Percentiles rank a stretch among this genome's conserved stretches.
Conservation (phyloP, 2,329 filamentous ascomycete species). For the Chrysosphaeria jannelii region DNA sequence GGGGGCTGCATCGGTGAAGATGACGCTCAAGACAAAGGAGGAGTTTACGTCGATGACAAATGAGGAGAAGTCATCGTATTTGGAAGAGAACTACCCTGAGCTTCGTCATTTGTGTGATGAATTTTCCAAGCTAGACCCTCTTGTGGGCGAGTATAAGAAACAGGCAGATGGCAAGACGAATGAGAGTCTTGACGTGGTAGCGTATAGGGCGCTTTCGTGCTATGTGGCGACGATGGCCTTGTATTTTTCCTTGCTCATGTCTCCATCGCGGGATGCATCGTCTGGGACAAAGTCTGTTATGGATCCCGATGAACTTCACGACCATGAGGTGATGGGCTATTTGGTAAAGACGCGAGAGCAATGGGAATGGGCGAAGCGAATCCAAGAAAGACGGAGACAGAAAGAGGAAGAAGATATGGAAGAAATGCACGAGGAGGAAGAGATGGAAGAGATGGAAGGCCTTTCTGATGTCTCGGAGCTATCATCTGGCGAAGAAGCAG, state of each 20-base stretch:
- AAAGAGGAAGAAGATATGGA: slow-evolving; percentile 2
- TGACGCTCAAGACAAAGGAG: slow-evolving; percentile 60
- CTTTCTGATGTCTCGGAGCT: background rate
- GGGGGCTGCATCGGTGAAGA: slow-evolving; percentile 17
- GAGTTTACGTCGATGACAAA: slow-evolving; percentile 51
- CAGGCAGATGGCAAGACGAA: slow-evolving; percentile 20
- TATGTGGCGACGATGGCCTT: slow-evolving; percentile 70
- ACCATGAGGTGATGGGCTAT: slow-evolving; percentile 74
- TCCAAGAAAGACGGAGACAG: slow-evolving; percentile 19
- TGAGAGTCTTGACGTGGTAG: slow-evolving; percentile 30
- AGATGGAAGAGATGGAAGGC: slow-evolving; percentile 1
- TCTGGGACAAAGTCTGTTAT: slow-evolving; percentile 25
- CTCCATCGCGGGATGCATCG: slow-evolving; percentile 28
- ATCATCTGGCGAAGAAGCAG: background rate
- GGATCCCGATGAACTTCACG: slow-evolving; percentile 49
- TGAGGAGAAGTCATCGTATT: slow-evolving; percentile 43
- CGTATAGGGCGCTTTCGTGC: slow-evolving; percentile 52
- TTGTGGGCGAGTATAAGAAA: slow-evolving; percentile 25
- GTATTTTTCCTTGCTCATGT: slow-evolving; percentile 86
- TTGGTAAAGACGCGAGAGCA: slow-evolving; percentile 50
- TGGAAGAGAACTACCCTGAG: slow-evolving; percentile 67
- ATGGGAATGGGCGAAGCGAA: slow-evolving; percentile 43
- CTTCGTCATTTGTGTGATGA: slow-evolving; percentile 68
- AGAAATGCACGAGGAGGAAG: slow-evolving; percentile 1
- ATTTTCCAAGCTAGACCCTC: slow-evolving; percentile 39